Conservation (phyloP, 352 stramenopile species). For the Globisporangium viniferum region DNA sequence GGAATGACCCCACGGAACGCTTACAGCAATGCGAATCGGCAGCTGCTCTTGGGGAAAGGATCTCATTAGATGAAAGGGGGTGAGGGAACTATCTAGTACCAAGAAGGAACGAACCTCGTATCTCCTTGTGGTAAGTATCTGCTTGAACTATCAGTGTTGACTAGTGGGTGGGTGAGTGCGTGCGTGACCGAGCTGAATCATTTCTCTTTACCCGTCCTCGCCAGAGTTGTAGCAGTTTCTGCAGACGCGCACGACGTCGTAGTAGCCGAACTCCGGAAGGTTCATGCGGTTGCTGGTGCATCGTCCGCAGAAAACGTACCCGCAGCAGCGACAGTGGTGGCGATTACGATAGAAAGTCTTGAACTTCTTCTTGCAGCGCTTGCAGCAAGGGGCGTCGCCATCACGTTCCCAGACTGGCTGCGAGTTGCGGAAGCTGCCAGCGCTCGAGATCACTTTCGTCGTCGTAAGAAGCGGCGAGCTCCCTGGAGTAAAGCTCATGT, state of each 20-base stretch:
- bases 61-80: neutral
- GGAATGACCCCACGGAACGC: conserved; percentile 44
- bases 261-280: conserved; percentile 84
- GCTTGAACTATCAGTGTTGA: neutral
- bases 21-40: conserved; percentile 39
- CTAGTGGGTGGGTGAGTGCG: neutral
- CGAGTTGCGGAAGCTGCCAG: conserved; percentile 59
- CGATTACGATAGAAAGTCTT: conserved; percentile 79
- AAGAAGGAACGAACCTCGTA: neutral
- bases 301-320: conserved; percentile 79
- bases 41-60: conserved; percentile 29
- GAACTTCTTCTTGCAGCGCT: conserved; percentile 89
- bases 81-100: neutral
- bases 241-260: conserved; percentile 83
- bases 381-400: conserved; percentile 78
- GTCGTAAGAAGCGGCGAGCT: conserved; percentile 62
- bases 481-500: conserved; percentile 48
- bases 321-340: conserved; percentile 82
- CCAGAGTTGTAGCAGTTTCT: conserved; percentile 78
- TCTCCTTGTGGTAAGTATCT: neutral
- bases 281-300: conserved; percentile 86
- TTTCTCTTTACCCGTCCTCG: conserved; percentile 37
- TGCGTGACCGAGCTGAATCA: neutral
- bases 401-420: conserved; percentile 85
- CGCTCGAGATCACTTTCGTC: conserved; percentile 60